A percentile compares a stretch with the other conserved stretches of the same genome.
phyloP scores from a whole-genome alignment of 1,284 basidiomycete genomes.

The Xerocomus minutiporus region DNA sequence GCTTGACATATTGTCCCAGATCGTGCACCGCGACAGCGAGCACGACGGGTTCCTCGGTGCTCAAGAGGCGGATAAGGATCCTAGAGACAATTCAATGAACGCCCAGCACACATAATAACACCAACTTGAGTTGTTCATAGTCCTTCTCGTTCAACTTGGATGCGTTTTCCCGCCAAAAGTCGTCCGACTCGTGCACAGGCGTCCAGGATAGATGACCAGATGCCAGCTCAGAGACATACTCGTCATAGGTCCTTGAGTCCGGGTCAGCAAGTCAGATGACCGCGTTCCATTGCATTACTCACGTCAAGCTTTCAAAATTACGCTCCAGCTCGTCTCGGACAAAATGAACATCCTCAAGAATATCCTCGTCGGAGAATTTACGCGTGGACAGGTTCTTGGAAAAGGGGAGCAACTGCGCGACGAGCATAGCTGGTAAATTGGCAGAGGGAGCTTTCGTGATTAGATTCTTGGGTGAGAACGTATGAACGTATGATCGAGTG shows the following conservation, averaged over 20 bases:
- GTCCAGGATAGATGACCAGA: conserved; percentile 93
- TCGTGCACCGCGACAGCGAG: conserved; percentile 90
- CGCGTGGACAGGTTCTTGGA: conserved; percentile 78
- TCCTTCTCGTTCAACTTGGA: conserved; percentile 78
- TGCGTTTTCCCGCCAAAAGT: conserved; percentile 98
- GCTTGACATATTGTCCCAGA: conserved; percentile 90
- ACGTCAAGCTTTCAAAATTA: conserved; percentile 88
- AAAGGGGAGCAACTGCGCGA: conserved; percentile 82
- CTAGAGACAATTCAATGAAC: conserved; percentile 36
- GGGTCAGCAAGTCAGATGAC: neutral
- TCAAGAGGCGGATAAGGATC: conserved; percentile 67
- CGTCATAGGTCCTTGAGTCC: conserved; percentile 82
- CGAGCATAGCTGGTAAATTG: conserved; percentile 91
- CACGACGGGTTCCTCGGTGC: conserved; percentile 57
- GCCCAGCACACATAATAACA: neutral
- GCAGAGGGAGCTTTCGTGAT: conserved; percentile 75
- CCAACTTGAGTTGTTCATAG: conserved; percentile 76
- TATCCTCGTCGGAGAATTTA: conserved; percentile 94
- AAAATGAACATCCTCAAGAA: conserved; percentile 87
- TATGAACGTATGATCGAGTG: conserved; percentile 2
- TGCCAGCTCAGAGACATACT: conserved; percentile 87
- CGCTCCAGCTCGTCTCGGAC: conserved; percentile 77
- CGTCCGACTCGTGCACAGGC: conserved; percentile 79
- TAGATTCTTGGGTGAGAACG: conserved; percentile 60
- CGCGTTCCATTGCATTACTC: conserved; percentile 23